Evolutionary conservation across 2,329 filamentous ascomycete species (phyloP), one percentile per base, ranked within the genome.

Genomic region (Phyllosticta citriasiana): DNA sequence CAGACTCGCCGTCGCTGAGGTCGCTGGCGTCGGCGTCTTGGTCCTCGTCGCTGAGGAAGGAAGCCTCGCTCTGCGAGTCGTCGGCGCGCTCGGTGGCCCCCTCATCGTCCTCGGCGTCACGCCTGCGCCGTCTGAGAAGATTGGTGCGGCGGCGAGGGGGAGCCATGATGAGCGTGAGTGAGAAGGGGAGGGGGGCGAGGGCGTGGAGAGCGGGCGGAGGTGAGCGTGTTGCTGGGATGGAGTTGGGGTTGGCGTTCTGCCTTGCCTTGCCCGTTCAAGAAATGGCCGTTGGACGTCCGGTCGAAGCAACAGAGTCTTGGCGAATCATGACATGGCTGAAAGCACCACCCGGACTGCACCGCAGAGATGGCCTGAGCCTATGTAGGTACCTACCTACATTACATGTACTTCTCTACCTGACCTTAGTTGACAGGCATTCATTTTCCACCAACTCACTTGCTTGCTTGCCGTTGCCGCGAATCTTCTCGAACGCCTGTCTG

Each of bases 31-130:
- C 82, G n/a, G 75, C 79, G 68, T 83, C 82, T 61, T 79, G 82
- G 64, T 84, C 80, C 61, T 82, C 81, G 63, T 84, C 81, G 66
- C 78, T 85, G 64, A 79, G 76, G 24, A 78, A 73, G 12, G 84
- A 86, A 47, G 77, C 80, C 70, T 86, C 84, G 71, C 83, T 87
- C 73, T 85, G 75, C 51, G 84, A 86, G 70, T 86, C 84, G 66
- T 85, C 83, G 57, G 82, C 80, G 61, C 81, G 66, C 60, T 79
- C 51, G 77, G 81, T 57, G 76, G 77, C 63, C 81, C 70, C 33
- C 51, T 67, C 65, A 60, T 70, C 71, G 57, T 76, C 73, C 55
- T 76, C 74, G 57, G 74, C 73, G 53, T 73, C 68, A 58, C 73
- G 68, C 66, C 74, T 64, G 64, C 73, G 73, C 64, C 72, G 71